Evolutionary conservation across 225 moss, liverwort and hornwort species (phyloP), one percentile per base, ranked within the genome.

Genomic region (Pleurozium schreberi): DNA sequence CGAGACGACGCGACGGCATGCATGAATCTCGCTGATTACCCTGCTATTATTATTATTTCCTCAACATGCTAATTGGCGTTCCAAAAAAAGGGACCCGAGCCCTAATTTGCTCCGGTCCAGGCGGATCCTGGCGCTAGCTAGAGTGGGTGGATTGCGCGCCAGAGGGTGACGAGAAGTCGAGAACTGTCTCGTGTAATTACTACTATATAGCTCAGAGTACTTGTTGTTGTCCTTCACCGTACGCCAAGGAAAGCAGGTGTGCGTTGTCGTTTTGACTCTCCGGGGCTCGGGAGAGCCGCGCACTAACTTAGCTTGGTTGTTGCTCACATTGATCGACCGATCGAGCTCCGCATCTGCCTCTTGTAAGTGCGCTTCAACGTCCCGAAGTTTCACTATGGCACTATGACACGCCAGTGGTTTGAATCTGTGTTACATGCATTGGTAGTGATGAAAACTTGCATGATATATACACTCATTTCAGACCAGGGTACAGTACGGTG

Each of bases 31-130:
- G 92, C 90, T 82, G 69, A 30, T 33, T 19, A 14, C 70, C 30
- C 26, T 49, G 70, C 85, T 89, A 89, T 89, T n/a, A n/a, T n/a
- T n/a, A n/a, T n/a, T n/a, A n/a, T n/a, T n/a, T 89, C 80, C 40
- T 7, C 50, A 13, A 33, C 70, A 9, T 60, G 55, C 55, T 57
- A 18, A 73, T 74, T 67, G 88, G 88, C 69, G 88, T 80, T 45
- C n/a, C n/a, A n/a, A 36, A 69, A 63, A 74, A 57, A 84, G 30
- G 42, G 31, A 5, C n/a, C 15, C 33, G 11, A 3, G 9, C 91
- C 89, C 9, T 58, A 59, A 91, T 87, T 87, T 84, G 38, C 89
- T 91, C 88, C 85, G 88, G 36, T 28, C 10, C 60, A 62, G 12
- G 10, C 81, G 90, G 87, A 68, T 31, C 40, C 49, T 55, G 64